Evolutionary conservation across 225 moss, liverwort and hornwort genomes (phyloP).

Genomic region (Climacium dendroides): DNA sequence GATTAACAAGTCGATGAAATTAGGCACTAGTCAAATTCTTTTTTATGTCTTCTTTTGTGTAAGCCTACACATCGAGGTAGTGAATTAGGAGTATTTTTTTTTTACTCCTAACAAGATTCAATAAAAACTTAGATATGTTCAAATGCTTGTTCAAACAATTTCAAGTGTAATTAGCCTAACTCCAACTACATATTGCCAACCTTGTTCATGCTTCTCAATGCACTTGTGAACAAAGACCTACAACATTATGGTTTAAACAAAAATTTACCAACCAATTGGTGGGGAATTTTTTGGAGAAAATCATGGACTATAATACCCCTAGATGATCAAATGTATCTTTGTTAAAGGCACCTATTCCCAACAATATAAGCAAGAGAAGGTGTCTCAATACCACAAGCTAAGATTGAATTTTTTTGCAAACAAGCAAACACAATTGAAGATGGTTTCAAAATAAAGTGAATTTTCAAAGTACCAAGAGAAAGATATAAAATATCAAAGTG

Average conservation of each 20-base stretch:
- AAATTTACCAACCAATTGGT: neutral
- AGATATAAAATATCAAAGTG: neutral
- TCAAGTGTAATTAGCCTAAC: neutral
- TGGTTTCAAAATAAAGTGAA: neutral
- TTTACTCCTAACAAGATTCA: neutral
- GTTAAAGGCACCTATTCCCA: fast-evolving
- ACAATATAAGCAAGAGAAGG: neutral
- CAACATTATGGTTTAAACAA: fast-evolving
- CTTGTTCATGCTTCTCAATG: fast-evolving
- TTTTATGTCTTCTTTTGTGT: neutral
- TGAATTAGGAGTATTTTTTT: fast-evolving
- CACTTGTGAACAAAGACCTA: fast-evolving
- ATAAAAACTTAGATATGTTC: neutral
- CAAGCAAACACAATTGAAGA: neutral
- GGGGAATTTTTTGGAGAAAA: neutral
- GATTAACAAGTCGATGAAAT: neutral
- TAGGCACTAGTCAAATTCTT: fast-evolving
- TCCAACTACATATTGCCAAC: fast-evolving
- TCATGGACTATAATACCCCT: too few species aligned
- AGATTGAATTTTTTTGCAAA: neutral
- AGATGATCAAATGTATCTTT: neutral
- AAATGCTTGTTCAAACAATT: neutral
- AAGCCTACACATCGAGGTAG: neutral
- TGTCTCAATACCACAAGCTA: neutral
- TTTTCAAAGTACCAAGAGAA: neutral